Conservation (phyloP, 2,329 filamentous ascomycete species). For the Elsinoe australis region DNA sequence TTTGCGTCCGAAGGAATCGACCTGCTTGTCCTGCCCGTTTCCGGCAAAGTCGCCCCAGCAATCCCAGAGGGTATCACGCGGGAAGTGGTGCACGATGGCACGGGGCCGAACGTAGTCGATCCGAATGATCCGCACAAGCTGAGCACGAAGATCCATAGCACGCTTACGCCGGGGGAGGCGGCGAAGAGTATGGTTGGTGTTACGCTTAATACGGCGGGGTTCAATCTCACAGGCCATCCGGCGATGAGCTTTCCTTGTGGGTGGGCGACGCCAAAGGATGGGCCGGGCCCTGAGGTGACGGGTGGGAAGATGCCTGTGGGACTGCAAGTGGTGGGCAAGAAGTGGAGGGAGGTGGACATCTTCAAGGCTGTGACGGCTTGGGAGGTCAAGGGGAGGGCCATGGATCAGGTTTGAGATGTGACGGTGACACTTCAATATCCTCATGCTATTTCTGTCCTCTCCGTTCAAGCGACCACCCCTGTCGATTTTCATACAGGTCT, state of each 20-base stretch:
- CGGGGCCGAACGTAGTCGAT: not conserved
- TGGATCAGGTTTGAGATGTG: conserved; percentile 14
- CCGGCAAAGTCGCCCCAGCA: conserved; percentile 39
- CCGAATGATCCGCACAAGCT: conserved; percentile 20
- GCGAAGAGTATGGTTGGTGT: conserved; percentile 35
- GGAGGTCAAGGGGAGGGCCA: conserved; percentile 27
- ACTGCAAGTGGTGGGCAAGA: conserved; percentile 33
- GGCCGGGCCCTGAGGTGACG: conserved; percentile 7
- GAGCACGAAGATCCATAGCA: conserved; percentile 27
- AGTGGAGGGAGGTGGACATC: conserved; percentile 30
- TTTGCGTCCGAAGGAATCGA: conserved; percentile 38
- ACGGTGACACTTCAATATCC: too few relatives aligned
- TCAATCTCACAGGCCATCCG: conserved; percentile 47
- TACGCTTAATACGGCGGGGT: conserved; percentile 39
- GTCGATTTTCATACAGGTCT: too few relatives aligned
- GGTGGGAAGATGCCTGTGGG: conserved; percentile 30
- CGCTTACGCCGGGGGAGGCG: conserved; percentile 36
- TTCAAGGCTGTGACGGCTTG: conserved; percentile 32
- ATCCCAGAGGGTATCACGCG: conserved; percentile 29
- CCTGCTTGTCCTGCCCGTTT: conserved; percentile 43
- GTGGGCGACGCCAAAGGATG: conserved; percentile 25
- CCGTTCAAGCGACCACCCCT: too few relatives aligned
- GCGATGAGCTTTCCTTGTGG: conserved; percentile 42
- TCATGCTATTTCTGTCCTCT: too few relatives aligned
- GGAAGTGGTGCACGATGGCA: conserved; percentile 16